A percentile compares a stretch with the other conserved stretches of the same genome.
Conservation (phyloP, 1,284 basidiomycete genomes). For the Heterobasidion occidentale region DNA sequence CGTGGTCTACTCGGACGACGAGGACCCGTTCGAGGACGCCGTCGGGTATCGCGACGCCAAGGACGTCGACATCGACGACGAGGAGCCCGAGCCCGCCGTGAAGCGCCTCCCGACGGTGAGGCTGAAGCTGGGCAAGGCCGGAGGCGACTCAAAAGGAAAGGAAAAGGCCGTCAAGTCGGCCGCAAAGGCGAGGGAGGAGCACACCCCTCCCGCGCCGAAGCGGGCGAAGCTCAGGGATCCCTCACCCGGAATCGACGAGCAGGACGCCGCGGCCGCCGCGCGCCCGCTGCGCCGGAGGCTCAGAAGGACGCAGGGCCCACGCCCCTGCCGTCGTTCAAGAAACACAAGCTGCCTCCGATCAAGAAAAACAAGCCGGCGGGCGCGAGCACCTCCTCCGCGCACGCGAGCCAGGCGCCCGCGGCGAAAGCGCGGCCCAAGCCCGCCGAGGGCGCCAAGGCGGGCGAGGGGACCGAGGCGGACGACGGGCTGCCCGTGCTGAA, state of each 20-base stretch:
- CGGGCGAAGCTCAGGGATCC: background rate
- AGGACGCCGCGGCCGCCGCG: background rate
- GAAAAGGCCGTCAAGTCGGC: slow-evolving; percentile 13
- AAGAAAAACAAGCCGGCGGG: slow-evolving; percentile 56
- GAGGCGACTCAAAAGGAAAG: slow-evolving; percentile 16
- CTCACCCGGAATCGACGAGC: background rate
- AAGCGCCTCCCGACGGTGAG: slow-evolving; percentile 21
- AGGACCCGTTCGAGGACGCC: slow-evolving; percentile 9
- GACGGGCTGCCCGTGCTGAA: slow-evolving; percentile 11
- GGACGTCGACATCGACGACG: background rate
- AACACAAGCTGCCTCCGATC: slow-evolving; percentile 62
- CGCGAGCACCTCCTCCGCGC: slow-evolving; percentile 19
- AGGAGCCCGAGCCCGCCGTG: too few species aligned
- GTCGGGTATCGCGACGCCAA: slow-evolving; percentile 8
- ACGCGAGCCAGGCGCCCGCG: slow-evolving; percentile 17
- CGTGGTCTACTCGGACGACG: slow-evolving; percentile 13
- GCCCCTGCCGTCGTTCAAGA: slow-evolving; percentile 31
- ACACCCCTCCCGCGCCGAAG: background rate
- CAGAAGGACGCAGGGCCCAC: slow-evolving; percentile 16
- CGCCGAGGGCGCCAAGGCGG: slow-evolving; percentile 17
- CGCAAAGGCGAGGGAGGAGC: background rate
- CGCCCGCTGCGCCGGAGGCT: slow-evolving; percentile 4
- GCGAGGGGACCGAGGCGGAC: slow-evolving; percentile 10
- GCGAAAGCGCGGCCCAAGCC: slow-evolving; percentile 16
- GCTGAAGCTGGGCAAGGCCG: slow-evolving; percentile 18